Base-by-base conservation (phyloP, 2,329 filamentous ascomycete species). In the Bimuria novae-zelandiae region DNA sequence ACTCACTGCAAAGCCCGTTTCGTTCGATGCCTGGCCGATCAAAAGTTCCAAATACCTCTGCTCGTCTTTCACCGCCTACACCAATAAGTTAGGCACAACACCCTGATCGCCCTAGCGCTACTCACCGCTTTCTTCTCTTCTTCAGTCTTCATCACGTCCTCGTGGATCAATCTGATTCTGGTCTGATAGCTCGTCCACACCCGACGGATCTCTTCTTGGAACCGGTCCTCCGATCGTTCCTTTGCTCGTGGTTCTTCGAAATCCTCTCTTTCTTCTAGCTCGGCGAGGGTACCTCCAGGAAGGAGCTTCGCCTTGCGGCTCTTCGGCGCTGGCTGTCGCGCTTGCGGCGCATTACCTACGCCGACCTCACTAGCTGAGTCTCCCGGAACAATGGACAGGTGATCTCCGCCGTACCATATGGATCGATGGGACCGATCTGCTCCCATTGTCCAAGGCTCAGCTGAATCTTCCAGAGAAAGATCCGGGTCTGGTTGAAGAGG, bases 351-450 rank as follows among this genome's bases (percentile, higher is more conserved):
- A 10, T 19, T 19, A 1, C n/a, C n/a, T n/a, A n/a, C n/a, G n/a
- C n/a, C n/a, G n/a, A 27, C 37, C 29, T 49, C 33, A 35, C 46
- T 49, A 11, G 23, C n/a, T 4, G 46, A 49, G 14, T 49, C 46
- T 32, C 16, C 46, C 23, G 46, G 46, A 10, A 25, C 25, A 16
- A 49, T 16, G 10, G 35, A 41, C 12, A 17, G 25, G 11, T 39
- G 21, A 7, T 12, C 10, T 37, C 33, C 44, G n/a, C 32, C 44
- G 11, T 47, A 8, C 44, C 44, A 47, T n/a, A 47, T 25, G 11
- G 32, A 36, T 10, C 33, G 14, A 21, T 37, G 11, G 16, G 32
- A 25, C n/a, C 19, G 43, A 11, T 29, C 21, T 17, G 14, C n/a
- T 12, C 5, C n/a, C 14, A 25, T 19, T 29, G 21, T 16, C 7